Evolutionary conservation across 345 rosid genomes (phyloP).

Genomic region (Salix exigua): DNA sequence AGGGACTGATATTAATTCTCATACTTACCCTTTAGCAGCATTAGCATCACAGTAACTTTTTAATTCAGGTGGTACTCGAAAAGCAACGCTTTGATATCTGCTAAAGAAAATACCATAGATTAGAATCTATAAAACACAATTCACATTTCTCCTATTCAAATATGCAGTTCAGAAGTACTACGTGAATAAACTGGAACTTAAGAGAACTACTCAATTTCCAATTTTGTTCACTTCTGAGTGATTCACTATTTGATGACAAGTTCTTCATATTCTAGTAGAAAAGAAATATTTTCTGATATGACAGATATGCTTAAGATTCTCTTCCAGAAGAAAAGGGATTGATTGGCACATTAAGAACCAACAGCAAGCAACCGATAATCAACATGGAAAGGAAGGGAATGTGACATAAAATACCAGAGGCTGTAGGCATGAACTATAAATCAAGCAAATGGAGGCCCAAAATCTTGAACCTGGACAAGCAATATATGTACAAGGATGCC

Average conservation of each 20-base stretch:
- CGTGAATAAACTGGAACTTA: neutral
- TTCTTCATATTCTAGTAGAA: neutral
- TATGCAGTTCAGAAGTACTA: neutral
- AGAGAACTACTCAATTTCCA: neutral
- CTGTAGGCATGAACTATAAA: neutral
- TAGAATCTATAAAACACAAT: constrained; percentile 3
- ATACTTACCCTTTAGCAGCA: constrained; percentile 47
- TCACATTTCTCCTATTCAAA: neutral
- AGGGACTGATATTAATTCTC: no score
- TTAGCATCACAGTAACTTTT: constrained; percentile 55
- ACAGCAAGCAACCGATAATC: neutral
- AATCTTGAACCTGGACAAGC: no score
- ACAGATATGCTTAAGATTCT: neutral
- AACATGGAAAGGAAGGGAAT: neutral
- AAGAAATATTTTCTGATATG: neutral
- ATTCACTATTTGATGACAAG: neutral
- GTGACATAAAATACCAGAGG: neutral
- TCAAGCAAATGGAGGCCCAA: neutral
- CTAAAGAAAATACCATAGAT: constrained; percentile 11
- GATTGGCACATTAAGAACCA: neutral
- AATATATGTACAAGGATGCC: neutral
- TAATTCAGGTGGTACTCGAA: constrained; percentile 75
- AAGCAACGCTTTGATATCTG: constrained; percentile 90
- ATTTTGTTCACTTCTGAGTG: neutral
- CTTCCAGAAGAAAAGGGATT: neutral